A percentile compares a stretch with the other conserved stretches of the same genome.
Evolutionary conservation across 345 rosid genomes (phyloP).

Genomic region (Boechera retrofracta): DNA sequence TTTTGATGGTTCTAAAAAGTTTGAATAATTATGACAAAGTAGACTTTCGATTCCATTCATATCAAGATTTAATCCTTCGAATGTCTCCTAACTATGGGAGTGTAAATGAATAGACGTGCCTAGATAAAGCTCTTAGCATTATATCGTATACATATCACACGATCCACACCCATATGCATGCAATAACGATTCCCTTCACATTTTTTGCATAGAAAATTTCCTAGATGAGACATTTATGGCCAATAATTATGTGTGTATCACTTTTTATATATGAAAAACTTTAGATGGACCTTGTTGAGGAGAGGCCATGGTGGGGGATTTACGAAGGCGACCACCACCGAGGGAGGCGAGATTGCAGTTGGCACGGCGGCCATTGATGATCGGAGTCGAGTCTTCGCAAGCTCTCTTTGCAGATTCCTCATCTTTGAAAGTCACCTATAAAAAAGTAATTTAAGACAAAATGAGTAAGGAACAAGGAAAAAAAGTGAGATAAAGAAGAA

Average conservation of each 20-base stretch:
- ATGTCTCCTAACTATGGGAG: not conserved
- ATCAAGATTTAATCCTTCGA: conserved; percentile 18
- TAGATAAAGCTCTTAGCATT: not conserved
- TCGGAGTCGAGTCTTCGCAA: conserved; percentile 81
- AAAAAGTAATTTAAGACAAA: not conserved
- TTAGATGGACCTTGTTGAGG: conserved; percentile 64
- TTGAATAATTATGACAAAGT: not conserved
- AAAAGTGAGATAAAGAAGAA: not conserved
- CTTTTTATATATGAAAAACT: not conserved
- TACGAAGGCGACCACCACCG: conserved; percentile 85
- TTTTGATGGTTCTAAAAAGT: not conserved
- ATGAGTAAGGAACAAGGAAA: not conserved
- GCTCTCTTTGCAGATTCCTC: conserved; percentile 83
- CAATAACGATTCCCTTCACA: not conserved
- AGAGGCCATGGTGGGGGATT: conserved; percentile 56
- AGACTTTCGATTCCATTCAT: not conserved
- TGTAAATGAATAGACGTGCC: too few relatives aligned
- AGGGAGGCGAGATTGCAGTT: conserved; percentile 96
- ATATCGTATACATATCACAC: conserved; percentile 5
- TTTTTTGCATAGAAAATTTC: not conserved
- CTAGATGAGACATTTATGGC: not conserved
- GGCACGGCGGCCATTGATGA: conserved; percentile 93
- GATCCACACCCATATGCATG: conserved; percentile 5
- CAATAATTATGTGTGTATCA: not conserved
- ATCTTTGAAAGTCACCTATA: conserved; percentile 94